Evolutionary conservation across 805 yeast genomes (phyloP), one percentile per base, ranked within the genome.

Genomic region (Candida tibetensis): DNA sequence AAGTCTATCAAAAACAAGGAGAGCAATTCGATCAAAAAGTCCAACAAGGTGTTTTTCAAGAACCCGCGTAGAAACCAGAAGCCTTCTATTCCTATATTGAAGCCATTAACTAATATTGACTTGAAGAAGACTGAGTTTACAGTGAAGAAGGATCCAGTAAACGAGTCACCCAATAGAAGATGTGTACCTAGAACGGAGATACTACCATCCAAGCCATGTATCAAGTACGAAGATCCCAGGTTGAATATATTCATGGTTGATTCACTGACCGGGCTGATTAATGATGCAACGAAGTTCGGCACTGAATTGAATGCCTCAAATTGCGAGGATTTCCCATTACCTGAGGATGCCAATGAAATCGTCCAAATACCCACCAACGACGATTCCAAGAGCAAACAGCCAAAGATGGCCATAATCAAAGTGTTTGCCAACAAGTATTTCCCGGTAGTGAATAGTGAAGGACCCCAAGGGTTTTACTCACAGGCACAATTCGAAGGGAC

Each of bases 261-360:
- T 46, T 71, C 85, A 4, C 74, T 79, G 51, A 77, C 81, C 27
- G 85, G 85, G 0, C 64, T 64, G 40, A 50, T 78, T 12, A 72
- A 71, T 45, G 86, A 81, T 49, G 85, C 86, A 7, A 81, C 86
- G 2, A 74, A 71, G 46, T 81, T 76, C 57, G 88, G 85, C 2
- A 81, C 87, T 1, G 85, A 81, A 53, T 65, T 81, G 40, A 81
- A 81, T 52, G 71, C 85, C 0, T 68, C 74, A 26, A 80, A 79
- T 48, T 70, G 82, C 41, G 76, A 72, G 43, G 85, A 82, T 6
- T 74, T 81, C 33, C 80, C 81, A 9, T 55, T 81, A 13, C 88
- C 86, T 0, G 79, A 73, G 40, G 71, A 69, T 38, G 62, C 65
- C 2, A 72, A 75, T 40, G 85, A 80, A 50, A 62, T 76, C 14